Percentiles rank a stretch among this genome's conserved stretches.
phyloP scores from a whole-genome alignment of 805 yeast species.

The Candida broadrunensis region DNA sequence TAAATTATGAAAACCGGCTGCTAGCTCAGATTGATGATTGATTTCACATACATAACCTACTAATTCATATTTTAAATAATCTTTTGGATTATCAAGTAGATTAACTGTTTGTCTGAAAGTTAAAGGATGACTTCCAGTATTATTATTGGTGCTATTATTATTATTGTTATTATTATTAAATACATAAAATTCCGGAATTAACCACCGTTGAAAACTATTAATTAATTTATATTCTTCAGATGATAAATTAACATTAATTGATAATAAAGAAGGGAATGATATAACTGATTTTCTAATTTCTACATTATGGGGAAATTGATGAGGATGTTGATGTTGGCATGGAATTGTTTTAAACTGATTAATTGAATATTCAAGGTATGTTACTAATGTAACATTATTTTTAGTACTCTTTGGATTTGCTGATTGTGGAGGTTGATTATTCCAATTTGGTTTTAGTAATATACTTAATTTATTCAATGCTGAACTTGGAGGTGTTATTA shows the following conservation, averaged over 20 bases:
- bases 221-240: conserved; percentile 54
- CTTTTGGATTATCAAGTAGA: conserved; percentile 13
- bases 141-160: no score
- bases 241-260: conserved; percentile 56
- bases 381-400: conserved; percentile 39
- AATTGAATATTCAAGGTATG: conserved; percentile 62
- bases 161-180: conserved; percentile 16
- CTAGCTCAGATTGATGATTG: conserved; percentile 38
- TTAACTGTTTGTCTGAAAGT: conserved; percentile 32
- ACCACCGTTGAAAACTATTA: conserved; percentile 53
- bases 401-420: conserved; percentile 7
- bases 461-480: conserved; percentile 20
- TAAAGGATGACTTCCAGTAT: conserved; percentile 34
- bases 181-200: conserved; percentile 56
- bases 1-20: conserved; percentile 49
- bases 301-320: conserved; percentile 30
- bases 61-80: conserved; percentile 51
- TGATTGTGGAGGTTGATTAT: conserved; percentile 1
- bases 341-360: conserved; percentile 48
- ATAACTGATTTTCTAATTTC: conserved; percentile 51
- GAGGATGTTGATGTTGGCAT: conserved; percentile 44
- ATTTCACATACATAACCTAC: conserved; percentile 72
- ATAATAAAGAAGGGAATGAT: conserved; percentile 62
- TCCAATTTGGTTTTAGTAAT: conserved; percentile 5
- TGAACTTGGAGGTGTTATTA: conserved; percentile 35